These are phyloP conservation scores for Candida orba DNA, from an alignment of 805 yeast genomes.

Conservation along the genomic window DNA sequence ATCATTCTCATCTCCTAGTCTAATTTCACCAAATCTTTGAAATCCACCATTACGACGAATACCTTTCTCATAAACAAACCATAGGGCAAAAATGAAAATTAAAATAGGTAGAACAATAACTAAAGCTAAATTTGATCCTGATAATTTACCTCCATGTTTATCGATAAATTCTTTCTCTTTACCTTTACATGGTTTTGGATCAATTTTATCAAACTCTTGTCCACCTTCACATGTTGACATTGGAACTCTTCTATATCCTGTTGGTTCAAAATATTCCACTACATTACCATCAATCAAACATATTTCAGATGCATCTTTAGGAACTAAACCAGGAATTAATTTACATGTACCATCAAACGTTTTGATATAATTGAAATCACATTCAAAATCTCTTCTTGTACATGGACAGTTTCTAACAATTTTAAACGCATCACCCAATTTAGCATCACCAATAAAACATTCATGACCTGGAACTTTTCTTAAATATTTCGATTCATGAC, in stretches of 20 bases:
- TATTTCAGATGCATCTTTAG: constrained; percentile 54
- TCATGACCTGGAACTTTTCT: constrained; percentile 46
- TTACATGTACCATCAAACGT: constrained; percentile 79
- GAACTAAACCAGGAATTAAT: constrained; percentile 60
- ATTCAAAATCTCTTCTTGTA: constrained; percentile 82
- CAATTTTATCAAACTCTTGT: constrained; percentile 54
- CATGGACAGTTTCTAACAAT: constrained; percentile 69
- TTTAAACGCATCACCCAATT: constrained; percentile 49
- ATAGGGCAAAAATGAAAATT: constrained; percentile 32
- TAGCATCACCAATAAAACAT: constrained; percentile 58
- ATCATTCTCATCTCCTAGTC: constrained; percentile 73
- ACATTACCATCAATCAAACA: constrained; percentile 48
- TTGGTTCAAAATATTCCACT: constrained; percentile 73
- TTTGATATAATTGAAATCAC: constrained; percentile 79
- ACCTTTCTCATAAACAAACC: constrained; percentile 64
- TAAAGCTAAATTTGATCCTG: constrained; percentile 45
- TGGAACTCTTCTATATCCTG: constrained; percentile 88
- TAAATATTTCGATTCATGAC: constrained; percentile 58
- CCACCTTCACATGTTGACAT: constrained; percentile 86
- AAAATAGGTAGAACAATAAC: constrained; percentile 51
- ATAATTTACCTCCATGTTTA: constrained; percentile 41
- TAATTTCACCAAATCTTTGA: constrained; percentile 74
- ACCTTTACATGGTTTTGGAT: constrained; percentile 82
- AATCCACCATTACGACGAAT: constrained; percentile 64
- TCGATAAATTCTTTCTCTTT: constrained; percentile 54